Evolutionary conservation across 345 rosid species (phyloP).

Genomic region (Raphanus sativus): DNA sequence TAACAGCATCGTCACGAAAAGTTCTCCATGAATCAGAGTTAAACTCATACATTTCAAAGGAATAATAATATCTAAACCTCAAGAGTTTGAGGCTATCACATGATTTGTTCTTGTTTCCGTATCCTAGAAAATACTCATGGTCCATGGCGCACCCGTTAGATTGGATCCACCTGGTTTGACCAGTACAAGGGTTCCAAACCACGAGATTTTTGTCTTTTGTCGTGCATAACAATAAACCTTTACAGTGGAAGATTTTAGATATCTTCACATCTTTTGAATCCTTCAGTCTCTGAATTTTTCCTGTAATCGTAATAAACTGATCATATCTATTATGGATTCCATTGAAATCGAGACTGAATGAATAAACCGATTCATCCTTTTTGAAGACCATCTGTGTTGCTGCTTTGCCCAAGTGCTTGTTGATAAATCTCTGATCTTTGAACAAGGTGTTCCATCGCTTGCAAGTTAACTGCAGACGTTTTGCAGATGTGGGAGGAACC

Average conservation of each 20-base stretch:
- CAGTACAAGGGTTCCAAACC: slow-evolving; percentile 11
- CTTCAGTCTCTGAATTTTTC: not conserved
- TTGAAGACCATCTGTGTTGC: not conserved
- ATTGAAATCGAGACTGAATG: not conserved
- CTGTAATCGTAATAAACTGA: not conserved
- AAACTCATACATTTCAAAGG: not conserved
- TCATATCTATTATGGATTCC: not conserved
- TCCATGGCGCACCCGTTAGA: not conserved
- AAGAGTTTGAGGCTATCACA: not conserved
- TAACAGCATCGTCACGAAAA: not conserved
- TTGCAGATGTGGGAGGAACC: not conserved
- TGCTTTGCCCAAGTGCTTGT: not conserved
- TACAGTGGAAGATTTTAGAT: not conserved
- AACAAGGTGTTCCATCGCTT: not conserved
- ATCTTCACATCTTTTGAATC: not conserved
- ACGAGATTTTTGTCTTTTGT: not conserved
- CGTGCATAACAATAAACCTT: not conserved
- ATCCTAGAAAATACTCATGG: not conserved
- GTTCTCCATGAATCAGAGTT: not conserved
- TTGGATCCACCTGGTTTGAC: not conserved
- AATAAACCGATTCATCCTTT: not conserved
- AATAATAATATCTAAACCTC: not conserved
- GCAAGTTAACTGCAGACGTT: not conserved
- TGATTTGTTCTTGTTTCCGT: not conserved
- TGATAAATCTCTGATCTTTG: not conserved